Evolutionary conservation across 148 eudicot species (phyloP).

Genomic region (Mesembryanthemum crystallinum): DNA sequence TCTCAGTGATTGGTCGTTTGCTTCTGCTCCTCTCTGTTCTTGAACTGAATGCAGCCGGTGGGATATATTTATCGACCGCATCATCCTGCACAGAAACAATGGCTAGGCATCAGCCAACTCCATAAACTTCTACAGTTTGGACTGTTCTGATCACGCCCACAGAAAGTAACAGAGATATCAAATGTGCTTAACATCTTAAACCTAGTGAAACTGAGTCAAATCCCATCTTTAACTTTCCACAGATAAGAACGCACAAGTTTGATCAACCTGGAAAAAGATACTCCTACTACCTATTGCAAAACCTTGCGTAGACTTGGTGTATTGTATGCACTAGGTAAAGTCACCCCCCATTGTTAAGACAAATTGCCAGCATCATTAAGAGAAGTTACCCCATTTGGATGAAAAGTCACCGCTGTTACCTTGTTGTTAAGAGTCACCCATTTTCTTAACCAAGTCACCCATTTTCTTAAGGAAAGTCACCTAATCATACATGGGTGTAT

Average conservation of each 20-base stretch:
- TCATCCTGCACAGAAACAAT: conserved; percentile 23
- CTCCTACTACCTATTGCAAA: no score
- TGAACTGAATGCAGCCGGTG: conserved; percentile 26
- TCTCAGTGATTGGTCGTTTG: conserved; percentile 25
- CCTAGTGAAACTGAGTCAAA: background rate
- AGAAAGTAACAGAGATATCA: background rate
- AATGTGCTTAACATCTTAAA: background rate
- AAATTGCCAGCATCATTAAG: no score
- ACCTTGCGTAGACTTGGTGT: no score
- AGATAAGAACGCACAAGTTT: background rate
- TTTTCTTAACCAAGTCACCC: no score
- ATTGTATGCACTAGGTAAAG: no score
- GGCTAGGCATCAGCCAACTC: background rate
- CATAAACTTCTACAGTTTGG: conserved; percentile 5
- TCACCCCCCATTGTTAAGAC: no score
- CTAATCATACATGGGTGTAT: no score
- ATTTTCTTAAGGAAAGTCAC: no score
- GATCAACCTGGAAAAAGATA: background rate
- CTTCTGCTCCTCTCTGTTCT: conserved; percentile 29
- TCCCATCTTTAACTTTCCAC: background rate
- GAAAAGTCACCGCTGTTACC: no score
- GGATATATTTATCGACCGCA: conserved; percentile 21
- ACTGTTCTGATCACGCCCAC: background rate
- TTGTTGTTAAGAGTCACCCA: no score
- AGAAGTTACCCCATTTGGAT: no score